phyloP scores from a whole-genome alignment of 306 rosid species.

The Senna siamea region DNA sequence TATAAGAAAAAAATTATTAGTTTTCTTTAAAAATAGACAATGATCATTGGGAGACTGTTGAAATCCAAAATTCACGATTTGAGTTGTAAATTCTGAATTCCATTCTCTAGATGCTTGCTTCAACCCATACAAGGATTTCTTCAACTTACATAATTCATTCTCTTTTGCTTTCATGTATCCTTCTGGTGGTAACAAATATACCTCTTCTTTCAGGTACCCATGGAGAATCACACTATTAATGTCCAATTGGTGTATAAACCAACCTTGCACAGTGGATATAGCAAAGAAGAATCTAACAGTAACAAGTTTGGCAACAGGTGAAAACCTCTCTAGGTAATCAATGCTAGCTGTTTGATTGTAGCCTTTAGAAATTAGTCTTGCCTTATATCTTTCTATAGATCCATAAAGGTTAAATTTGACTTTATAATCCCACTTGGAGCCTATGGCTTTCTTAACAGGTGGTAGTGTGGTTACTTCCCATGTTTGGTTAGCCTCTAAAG shows the following conservation, averaged over 20 bases:
- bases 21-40: neutral
- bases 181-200: neutral
- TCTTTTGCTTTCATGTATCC: neutral
- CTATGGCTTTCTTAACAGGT: neutral
- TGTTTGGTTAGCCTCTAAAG: neutral
- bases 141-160: neutral
- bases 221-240: neutral
- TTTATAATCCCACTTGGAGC: neutral
- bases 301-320: neutral
- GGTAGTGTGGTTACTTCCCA: neutral
- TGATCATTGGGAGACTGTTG: neutral
- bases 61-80: neutral
- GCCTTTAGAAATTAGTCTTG: neutral
- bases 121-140: neutral
- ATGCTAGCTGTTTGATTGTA: neutral
- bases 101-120: neutral
- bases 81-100: neutral
- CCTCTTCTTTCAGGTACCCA: neutral
- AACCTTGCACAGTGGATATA: neutral
- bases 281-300: neutral
- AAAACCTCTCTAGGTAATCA: neutral
- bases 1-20: neutral
- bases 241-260: neutral
- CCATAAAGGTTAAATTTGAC: neutral
- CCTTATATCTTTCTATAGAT: neutral